Evolutionary conservation across 2,329 filamentous ascomycete species (phyloP).

Genomic region (Emergomyces pasteurianus): DNA sequence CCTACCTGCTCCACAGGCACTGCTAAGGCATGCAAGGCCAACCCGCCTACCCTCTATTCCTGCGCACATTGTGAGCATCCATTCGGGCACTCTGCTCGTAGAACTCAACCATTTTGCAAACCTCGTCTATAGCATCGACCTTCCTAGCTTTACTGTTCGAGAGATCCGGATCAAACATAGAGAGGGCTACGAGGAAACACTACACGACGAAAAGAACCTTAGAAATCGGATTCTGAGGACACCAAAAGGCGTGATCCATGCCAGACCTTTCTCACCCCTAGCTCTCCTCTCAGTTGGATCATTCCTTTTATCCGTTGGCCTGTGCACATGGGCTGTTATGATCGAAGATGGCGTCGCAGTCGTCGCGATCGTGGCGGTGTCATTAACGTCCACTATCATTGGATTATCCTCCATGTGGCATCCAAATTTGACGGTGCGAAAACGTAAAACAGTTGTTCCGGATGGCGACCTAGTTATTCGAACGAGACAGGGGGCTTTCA

Average conservation of each 20-base stretch:
- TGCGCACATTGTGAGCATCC: conserved; percentile 47
- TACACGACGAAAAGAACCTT: conserved; percentile 19
- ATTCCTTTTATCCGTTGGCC: conserved; percentile 22
- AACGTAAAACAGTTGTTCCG: conserved; percentile 39
- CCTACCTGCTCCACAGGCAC: conserved; percentile 50
- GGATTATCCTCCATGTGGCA: conserved; percentile 49
- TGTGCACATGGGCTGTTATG: conserved; percentile 15
- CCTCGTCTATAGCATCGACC: conserved; percentile 44
- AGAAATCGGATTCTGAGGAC: not conserved
- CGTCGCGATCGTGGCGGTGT: conserved; percentile 41
- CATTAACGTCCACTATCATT: conserved; percentile 41
- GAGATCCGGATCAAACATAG: conserved; percentile 25
- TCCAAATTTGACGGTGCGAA: conserved; percentile 42
- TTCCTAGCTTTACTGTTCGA: conserved; percentile 38
- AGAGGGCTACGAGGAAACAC: conserved; percentile 1
- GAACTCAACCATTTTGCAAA: conserved; percentile 52
- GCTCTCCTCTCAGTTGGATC: conserved; percentile 44
- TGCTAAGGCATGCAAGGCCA: conserved; percentile 46
- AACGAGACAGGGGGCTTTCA: conserved; percentile 48
- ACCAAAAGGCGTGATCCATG: conserved; percentile 7
- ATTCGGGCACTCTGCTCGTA: conserved; percentile 43
- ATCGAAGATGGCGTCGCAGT: conserved; percentile 42
- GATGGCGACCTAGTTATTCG: conserved; percentile 49
- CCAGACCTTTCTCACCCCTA: conserved; percentile 39
- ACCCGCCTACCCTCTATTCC: conserved; percentile 43